Base-by-base conservation (phyloP, 257 asterid genomes). In the Plantago ovata region DNA sequence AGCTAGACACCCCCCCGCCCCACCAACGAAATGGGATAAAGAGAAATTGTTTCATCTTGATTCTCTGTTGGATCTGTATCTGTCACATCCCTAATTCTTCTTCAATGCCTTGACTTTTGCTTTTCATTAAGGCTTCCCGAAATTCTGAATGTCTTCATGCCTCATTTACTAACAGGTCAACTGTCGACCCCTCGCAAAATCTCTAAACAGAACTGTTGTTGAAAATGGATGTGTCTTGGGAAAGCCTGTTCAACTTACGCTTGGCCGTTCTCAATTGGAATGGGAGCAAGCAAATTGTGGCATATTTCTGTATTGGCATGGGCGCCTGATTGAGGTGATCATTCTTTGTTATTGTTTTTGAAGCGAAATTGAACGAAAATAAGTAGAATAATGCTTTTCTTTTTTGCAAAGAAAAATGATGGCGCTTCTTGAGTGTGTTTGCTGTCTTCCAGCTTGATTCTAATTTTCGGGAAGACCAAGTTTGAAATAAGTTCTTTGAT, bases 201-300 rank as follows among this genome's bases (percentile, higher is more conserved):
- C 87, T 53, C 71, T 87, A 70, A 80, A 75, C 60, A 70, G 67
- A 60, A 87, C 96, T 14, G 51, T 77, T 41, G 82, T 78, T 15
- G 72, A 74, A 71, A 71, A 68, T 57, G 94, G 82, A 46, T 10
- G 3, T 44, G 75, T 84, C 20, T 67, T 78, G 84, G 81, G 73
- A 42, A 87, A 79, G 60, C 53, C 67, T 13, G 84, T 87, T 51
- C 75, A 75, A 15, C 83, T 87, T 58, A 80, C 64, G 33, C 81
- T 84, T 64, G 94, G 94, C 44, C 71, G 81, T 51, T 73, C 79
- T 78, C 96, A 87, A 65, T 32, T 77, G 64, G 96, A 84, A 55
- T 79, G 89, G 94, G 96, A 87, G 73, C 75, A 68, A 63, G 88
- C 80, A 55, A 87, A 87, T 58, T 82, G 94, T 69, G 96, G 96